Evolutionary conservation across 768 basidiomycete genomes (phyloP), one percentile per base, ranked within the genome.

Genomic region (Boletus vermiculosoides): DNA sequence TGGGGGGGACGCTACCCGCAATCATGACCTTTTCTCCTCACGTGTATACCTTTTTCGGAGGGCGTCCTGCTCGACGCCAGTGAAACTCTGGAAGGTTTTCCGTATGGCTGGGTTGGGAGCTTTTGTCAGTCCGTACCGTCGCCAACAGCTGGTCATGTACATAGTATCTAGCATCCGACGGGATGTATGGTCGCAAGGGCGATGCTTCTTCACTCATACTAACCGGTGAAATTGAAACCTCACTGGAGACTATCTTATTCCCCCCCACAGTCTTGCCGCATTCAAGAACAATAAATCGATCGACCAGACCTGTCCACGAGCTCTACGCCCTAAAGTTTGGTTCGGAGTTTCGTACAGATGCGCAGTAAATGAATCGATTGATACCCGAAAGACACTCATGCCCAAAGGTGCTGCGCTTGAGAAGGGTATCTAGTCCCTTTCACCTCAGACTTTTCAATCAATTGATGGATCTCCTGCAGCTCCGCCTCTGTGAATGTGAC

Each of bases 401-500:
- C 70, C 73, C 77, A 78, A 49, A 77, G 68, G 18, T 59, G 41
- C 51, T 57, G 49, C 3, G 56, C 57, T 31, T 50, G n/a, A 8
- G 59, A 49, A 45, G 61, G 64, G 67, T 78, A 80, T 54, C 80
- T 72, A 4, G 60, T 68, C 5, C 80, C 80, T 56, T 74, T 74
- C 30, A 80, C 71, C 4, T 71, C 67, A 40, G 69, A 62, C 9
- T 56, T 63, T 18, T 74, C 66, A 2, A 80, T 63, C 44, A 76
- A 65, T 31, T 71, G 63, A 25, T 74, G 63, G 39, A 85, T 73
- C 50, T 75, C 73, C 48, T 70, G 60, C 46, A 76, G 42, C 40
- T 83, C 84, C 7, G 69, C 69, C 4, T 69, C 58, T 18, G 74
- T 66, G 30, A 85, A 70, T 40, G 63, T 66, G 44, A 85, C 64